These are phyloP conservation scores for Rhizopogon vesiculosus DNA, from an alignment of 768 basidiomycete species.

Conservation along the genomic window DNA sequence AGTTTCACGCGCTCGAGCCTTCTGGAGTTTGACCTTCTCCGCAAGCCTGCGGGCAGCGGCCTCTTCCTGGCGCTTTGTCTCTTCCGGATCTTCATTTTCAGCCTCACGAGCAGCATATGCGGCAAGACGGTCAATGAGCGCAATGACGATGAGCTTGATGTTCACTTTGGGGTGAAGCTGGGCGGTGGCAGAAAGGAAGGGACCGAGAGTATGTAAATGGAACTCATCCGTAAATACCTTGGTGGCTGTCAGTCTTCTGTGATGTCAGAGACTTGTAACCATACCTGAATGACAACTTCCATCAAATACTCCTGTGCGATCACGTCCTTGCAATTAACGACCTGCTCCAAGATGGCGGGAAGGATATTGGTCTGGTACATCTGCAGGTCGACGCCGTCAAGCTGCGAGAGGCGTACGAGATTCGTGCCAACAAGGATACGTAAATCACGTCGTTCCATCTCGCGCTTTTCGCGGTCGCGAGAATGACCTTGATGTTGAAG, in stretches of 20 bases:
- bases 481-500: conserved; percentile 98
- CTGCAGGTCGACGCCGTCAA: conserved; percentile 94
- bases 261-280: conserved; percentile 10
- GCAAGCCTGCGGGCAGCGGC: conserved; percentile 85
- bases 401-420: conserved; percentile 89
- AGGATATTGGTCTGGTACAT: conserved; percentile 86
- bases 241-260: background rate
- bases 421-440: conserved; percentile 98
- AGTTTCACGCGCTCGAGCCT: conserved; percentile 54
- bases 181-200: conserved; percentile 93
- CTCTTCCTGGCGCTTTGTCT: conserved; percentile 90
- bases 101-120: conserved; percentile 97
- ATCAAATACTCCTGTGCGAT: conserved; percentile 99
- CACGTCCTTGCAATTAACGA: conserved; percentile 97
- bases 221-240: conserved; percentile 99
- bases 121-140: conserved; percentile 92
- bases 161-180: conserved; percentile 97
- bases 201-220: conserved; percentile 92
- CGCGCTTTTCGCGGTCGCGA: conserved; percentile 94
- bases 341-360: conserved; percentile 92
- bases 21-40: conserved; percentile 77
- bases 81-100: conserved; percentile 93
- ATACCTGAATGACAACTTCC: conserved; percentile 98
- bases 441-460: conserved; percentile 91
- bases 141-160: conserved; percentile 98